Percentiles rank a stretch among this genome's conserved stretches.
These are phyloP conservation scores for Usnea hakonensis DNA, from an alignment of 495 filamentous ascomycete species.

Conservation along the genomic window DNA sequence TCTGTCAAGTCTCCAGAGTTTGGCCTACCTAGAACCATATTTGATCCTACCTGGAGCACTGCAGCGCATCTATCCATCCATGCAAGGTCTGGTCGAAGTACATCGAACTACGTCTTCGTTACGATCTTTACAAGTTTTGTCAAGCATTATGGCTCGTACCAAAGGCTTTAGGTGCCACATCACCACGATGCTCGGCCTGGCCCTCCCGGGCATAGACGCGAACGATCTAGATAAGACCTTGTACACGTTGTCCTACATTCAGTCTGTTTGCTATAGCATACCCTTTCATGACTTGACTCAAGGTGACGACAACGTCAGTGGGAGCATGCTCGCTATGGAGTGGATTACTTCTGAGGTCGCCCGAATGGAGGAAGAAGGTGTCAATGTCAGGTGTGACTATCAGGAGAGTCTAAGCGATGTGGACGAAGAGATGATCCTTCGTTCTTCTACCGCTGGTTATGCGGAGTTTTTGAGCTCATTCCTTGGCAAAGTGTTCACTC, in stretches of 20 bases:
- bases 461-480: slow-evolving; percentile 86
- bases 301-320: slow-evolving; percentile 58
- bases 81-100: slow-evolving; percentile 94
- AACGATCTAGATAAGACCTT: slow-evolving; percentile 97
- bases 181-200: slow-evolving; percentile 82
- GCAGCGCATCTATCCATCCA: slow-evolving; percentile 91
- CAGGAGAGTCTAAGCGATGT: slow-evolving; percentile 70
- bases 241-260: slow-evolving; percentile 89
- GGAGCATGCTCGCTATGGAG: slow-evolving; percentile 71
- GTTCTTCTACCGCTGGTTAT: slow-evolving; percentile 92
- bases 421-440: slow-evolving; percentile 81
- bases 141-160: slow-evolving; percentile 78
- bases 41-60: slow-evolving; percentile 89
- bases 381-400: slow-evolving; percentile 79
- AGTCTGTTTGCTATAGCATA: slow-evolving; percentile 89
- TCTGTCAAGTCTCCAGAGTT: slow-evolving; percentile 75
- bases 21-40: slow-evolving; percentile 85
- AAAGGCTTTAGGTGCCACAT: slow-evolving; percentile 94
- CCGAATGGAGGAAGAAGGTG: slow-evolving; percentile 81
- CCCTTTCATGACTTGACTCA: slow-evolving; percentile 79
- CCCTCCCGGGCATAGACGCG: slow-evolving; percentile 91
- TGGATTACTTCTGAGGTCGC: slow-evolving; percentile 95
- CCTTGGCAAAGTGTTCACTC: slow-evolving; percentile 86
- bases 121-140: slow-evolving; percentile 78
- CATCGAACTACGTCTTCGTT: slow-evolving; percentile 93